Conservation (phyloP, 1,139 yeast genomes). For the Nakaseomyces uthaithaninus region DNA sequence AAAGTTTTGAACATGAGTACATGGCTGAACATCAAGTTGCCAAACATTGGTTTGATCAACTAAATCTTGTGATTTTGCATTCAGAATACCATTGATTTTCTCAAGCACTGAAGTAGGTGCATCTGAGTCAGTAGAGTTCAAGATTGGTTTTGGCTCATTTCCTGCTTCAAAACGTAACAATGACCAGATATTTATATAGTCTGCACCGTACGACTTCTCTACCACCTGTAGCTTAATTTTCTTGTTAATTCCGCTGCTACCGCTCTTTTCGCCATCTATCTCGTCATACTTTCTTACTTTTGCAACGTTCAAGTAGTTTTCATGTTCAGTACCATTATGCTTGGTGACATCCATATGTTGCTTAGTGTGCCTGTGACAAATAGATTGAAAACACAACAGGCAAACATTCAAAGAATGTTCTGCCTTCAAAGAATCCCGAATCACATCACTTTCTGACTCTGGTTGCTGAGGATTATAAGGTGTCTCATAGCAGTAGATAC, state of each 20-base stretch:
- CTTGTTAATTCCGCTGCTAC: slow-evolving; percentile 40
- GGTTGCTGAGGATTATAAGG: slow-evolving; percentile 19
- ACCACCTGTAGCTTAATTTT: slow-evolving; percentile 67
- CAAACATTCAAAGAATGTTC: slow-evolving; percentile 25
- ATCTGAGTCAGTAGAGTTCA: slow-evolving; percentile 10
- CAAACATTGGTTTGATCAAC: slow-evolving; percentile 78
- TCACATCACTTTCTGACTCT: background rate
- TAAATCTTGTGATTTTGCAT: slow-evolving; percentile 56
- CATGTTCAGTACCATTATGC: slow-evolving; percentile 17
- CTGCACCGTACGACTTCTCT: slow-evolving; percentile 61
- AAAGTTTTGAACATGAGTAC: slow-evolving; percentile 61
- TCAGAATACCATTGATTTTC: slow-evolving; percentile 44
- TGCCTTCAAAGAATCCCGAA: slow-evolving; percentile 8
- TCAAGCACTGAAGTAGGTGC: slow-evolving; percentile 14
- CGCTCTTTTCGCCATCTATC: slow-evolving; percentile 10
- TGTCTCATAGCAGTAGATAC: slow-evolving; percentile 31
- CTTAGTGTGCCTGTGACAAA: slow-evolving; percentile 23
- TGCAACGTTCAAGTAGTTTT: slow-evolving; percentile 18
- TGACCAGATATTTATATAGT: slow-evolving; percentile 42
- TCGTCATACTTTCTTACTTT: slow-evolving; percentile 20
- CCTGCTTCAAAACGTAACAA: slow-evolving; percentile 13
- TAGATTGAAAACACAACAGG: slow-evolving; percentile 29
- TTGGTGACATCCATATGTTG: slow-evolving; percentile 23
- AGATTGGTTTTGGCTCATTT: slow-evolving; percentile 6
- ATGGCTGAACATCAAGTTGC: slow-evolving; percentile 80